Conservation (phyloP, 768 basidiomycete species). For the Serendipita sp. region DNA sequence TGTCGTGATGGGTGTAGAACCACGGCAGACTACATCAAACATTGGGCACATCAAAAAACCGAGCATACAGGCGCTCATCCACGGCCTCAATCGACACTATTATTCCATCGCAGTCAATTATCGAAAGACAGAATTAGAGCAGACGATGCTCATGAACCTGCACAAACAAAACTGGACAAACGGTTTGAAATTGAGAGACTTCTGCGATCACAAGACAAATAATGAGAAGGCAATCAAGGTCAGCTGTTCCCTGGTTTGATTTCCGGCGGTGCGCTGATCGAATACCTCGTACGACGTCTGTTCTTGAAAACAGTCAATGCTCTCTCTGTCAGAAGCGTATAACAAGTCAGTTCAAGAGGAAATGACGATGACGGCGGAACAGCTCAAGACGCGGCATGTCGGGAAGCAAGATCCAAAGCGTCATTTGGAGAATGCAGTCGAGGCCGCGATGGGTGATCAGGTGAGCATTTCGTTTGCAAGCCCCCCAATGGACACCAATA, state of each 20-base stretch:
- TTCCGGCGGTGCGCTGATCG: neutral
- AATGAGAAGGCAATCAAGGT: conserved; percentile 97
- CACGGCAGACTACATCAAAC: conserved; percentile 93
- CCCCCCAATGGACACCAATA: neutral
- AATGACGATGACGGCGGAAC: conserved; percentile 81
- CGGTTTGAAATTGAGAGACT: conserved; percentile 82
- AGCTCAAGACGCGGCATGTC: conserved; percentile 93
- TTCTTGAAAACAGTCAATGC: conserved; percentile 58
- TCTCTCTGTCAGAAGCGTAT: conserved; percentile 80
- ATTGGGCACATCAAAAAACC: conserved; percentile 99
- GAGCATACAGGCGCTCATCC: conserved; percentile 96
- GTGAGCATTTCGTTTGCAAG: neutral
- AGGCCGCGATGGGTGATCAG: conserved; percentile 96
- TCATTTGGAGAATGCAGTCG: conserved; percentile 92
- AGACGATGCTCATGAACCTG: conserved; percentile 96
- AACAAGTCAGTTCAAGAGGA: conserved; percentile 98
- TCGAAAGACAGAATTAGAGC: conserved; percentile 95
- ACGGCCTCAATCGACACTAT: conserved; percentile 95
- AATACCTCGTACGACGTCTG: neutral
- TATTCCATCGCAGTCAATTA: conserved; percentile 97
- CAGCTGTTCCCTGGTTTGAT: conserved; percentile 16
- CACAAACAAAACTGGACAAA: conserved; percentile 99
- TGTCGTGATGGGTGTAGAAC: conserved; percentile 83
- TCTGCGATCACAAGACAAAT: conserved; percentile 66
- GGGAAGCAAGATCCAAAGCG: conserved; percentile 97